Evolutionary conservation across 768 basidiomycete species (phyloP).

Genomic region (Mycena olivaceomarginata): DNA sequence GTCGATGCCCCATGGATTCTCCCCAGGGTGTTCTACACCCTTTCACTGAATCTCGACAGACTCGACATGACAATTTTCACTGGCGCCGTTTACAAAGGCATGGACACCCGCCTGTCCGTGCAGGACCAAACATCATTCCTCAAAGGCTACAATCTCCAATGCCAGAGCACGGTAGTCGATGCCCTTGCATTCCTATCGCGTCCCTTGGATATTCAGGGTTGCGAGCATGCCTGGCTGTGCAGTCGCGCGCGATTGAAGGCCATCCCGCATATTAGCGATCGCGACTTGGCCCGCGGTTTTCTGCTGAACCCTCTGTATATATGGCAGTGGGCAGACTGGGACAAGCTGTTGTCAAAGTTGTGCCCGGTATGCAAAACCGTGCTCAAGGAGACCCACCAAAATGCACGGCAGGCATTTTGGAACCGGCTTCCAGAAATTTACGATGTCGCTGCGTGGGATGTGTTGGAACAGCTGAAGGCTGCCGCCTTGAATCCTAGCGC

Average conservation of each 20-base stretch:
- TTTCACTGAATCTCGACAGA: background rate
- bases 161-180: background rate
- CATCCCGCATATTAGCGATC: background rate
- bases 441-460: conserved; percentile 13
- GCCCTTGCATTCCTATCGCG: background rate
- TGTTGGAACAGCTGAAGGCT: conserved; percentile 13
- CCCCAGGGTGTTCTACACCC: conserved; percentile 23
- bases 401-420: conserved; percentile 27
- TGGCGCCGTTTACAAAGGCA: background rate
- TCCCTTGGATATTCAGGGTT: background rate
- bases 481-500: background rate
- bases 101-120: background rate
- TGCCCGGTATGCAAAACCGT: background rate
- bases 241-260: background rate
- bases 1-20: conserved; percentile 36
- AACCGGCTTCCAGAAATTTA: conserved; percentile 27
- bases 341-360: background rate
- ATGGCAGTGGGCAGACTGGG: conserved; percentile 14
- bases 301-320: background rate
- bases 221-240: background rate
- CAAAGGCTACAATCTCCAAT: background rate
- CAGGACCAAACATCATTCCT: background rate
- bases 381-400: background rate
- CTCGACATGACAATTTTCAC: conserved; percentile 1
- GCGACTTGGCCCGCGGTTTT: no score